Evolutionary conservation across 176 grass and related monocot species (phyloP), one percentile per base, ranked within the genome.

Genomic region (Oryza meridionalis): DNA sequence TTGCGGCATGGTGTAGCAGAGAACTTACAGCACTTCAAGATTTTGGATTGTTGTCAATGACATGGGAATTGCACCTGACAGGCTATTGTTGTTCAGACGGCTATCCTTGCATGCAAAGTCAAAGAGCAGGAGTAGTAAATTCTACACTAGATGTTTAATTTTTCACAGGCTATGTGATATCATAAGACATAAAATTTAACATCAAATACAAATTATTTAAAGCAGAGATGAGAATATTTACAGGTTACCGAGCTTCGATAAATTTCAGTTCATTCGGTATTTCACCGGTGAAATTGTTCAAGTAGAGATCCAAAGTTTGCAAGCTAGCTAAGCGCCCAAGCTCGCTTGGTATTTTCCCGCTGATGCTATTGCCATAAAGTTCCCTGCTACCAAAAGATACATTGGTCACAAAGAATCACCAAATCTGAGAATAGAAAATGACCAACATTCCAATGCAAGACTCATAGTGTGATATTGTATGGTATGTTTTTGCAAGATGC

Each of bases 11-110:
- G 16, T 9, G 33, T 69, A 72, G 21, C 21, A 45, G 35, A 25
- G 69, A 25, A 89, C 87, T 89, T 84, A 89, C 87, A 89, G 76
- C 45, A 89, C 87, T 63, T 89, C 81, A 31, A 89, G 81, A 22
- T n/a, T 25, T 35, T 33, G 26, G 44, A 89, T 75, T n/a, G 61
- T 80, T 27, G 87, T 89, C 17, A 89, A 78, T 17, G 81, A 84
- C 69, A 78, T 11, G 45, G 87, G 87, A 26, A 89, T 89, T 46
- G 68, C 27, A 16, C 75, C 67, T 5, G 29, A 74, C 32, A 89
- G 31, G 9, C 47, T 89, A 84, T 89, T 89, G 87, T 89, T 89
- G 68, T 89, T 89, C 44, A 89, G 68, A 55, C 87, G 87, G 81
- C 87, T 88, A 49, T 68, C 78, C 78, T 81, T 73, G 62, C 55